Evolutionary conservation across 73 alveolate species (phyloP).

Genomic region (Tetrahymena malaccensis): DNA sequence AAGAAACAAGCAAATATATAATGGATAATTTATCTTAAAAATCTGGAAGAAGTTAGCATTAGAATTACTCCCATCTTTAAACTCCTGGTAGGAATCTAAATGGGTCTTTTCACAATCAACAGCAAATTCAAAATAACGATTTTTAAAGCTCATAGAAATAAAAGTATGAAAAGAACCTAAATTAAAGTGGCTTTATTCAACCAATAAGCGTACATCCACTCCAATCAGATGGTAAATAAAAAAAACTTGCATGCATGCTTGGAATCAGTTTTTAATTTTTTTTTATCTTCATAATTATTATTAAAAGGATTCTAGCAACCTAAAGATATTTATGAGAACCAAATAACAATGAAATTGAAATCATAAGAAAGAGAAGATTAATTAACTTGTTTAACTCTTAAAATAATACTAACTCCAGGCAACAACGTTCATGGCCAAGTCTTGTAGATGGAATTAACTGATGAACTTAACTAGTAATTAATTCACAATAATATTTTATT

Average conservation of each 20-base stretch:
- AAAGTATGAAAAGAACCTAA: conserved; percentile 13
- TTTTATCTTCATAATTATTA: neutral
- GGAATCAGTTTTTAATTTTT: no score
- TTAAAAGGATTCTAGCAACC: neutral
- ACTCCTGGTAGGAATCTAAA: neutral
- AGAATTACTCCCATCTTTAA: neutral
- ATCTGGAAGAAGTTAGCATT: neutral
- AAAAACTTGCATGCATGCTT: neutral
- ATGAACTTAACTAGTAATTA: conserved; percentile 7
- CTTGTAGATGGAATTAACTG: conserved; percentile 27
- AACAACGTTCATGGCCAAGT: conserved; percentile 29
- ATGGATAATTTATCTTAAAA: neutral
- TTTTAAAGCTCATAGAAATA: conserved; percentile 22
- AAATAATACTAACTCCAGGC: conserved; percentile 5
- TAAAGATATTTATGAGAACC: conserved; percentile 10
- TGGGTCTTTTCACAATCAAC: neutral
- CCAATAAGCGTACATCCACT: neutral
- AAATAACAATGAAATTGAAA: conserved; percentile 24
- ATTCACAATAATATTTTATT: neutral
- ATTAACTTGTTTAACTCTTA: conserved; percentile 8
- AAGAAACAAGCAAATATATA: neutral
- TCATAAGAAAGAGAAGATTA: conserved; percentile 27
- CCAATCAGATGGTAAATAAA: neutral
- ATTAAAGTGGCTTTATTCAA: neutral
- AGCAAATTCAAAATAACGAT: conserved; percentile 3